phyloP scores from a whole-genome alignment of 257 asterid genomes.

The Ocimum tenuiflorum region DNA sequence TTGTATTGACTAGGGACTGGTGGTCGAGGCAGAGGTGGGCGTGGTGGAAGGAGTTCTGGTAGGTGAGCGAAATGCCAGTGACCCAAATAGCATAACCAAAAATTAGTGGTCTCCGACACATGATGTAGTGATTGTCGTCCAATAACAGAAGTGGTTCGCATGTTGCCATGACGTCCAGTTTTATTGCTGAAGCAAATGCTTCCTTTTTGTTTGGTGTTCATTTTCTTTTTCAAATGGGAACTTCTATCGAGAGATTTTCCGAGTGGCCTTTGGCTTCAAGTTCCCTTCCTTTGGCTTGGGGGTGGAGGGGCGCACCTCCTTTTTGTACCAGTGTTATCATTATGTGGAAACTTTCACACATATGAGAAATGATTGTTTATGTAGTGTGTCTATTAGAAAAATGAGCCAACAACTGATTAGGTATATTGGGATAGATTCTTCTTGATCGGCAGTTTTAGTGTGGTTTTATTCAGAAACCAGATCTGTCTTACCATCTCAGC shows the following conservation, averaged over 20 bases:
- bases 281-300: neutral
- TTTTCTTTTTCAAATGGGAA: neutral
- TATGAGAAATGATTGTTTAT: neutral
- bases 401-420: neutral
- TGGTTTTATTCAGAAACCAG: neutral
- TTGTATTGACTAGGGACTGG: no score
- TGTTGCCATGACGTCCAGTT: neutral
- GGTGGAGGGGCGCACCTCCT: neutral
- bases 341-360: no score
- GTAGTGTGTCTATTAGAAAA: neutral
- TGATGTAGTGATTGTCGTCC: no score
- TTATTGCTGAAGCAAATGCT: constrained; percentile 23
- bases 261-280: constrained; percentile 10
- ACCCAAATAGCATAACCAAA: no score
- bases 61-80: no score
- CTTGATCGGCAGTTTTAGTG: neutral
- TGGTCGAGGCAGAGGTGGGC: no score
- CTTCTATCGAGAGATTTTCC: neutral
- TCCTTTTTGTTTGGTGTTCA: constrained; percentile 12
- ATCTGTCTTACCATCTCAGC: neutral
- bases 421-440: neutral
- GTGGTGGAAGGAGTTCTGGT: no score
- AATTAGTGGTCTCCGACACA: no score
- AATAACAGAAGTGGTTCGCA: no score
- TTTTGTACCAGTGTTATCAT: neutral